Base-by-base conservation (phyloP, 2,329 filamentous ascomycete genomes). In the Ambrosiella beaveri region DNA sequence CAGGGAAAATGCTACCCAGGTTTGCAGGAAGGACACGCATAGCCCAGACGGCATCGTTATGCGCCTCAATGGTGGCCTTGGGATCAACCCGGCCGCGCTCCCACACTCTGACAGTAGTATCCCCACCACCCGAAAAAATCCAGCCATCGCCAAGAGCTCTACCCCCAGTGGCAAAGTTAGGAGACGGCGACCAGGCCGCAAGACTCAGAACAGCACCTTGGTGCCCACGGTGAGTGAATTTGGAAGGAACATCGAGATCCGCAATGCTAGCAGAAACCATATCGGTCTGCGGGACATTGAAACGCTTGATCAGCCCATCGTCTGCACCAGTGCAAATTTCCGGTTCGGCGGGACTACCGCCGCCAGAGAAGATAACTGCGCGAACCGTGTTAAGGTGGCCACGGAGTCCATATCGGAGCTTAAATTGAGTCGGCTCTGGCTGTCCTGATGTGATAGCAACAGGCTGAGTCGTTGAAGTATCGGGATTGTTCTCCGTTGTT, bases 121-220 rank as follows among this genome's bases (percentile, higher is more conserved):
- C 93, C 68, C 96, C 89, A 3, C 93, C 93, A 61, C 93, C 93
- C 4, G 91, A 97, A 70, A 98, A 98, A 63, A 98, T 90, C 93
- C 93, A 98, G 36, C 93, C 93, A 65, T 97, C 93, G 38, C 91
- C 91, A 64, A 86, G 82, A 7, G 87, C 88, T 62, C 90, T 82
- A 6, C 90, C 89, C 40, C 90, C 88, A 15, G 88, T 94, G 7
- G 88, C 86, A 68, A 96, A 95, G 66, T 87, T 93, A 35, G 87
- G 86, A 1, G 88, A 84, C 1, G 88, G 84, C 1, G 88, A 89
- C 76, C 88, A 96, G 2, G 91, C 86, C 0, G 91, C 84, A 35
- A 98, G 73, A 49, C 82, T 88, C 45, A 94, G 86, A 1, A 98
- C 90, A 1, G 89, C 82, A 2, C 93, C 91, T n/a, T 84, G 80